A percentile compares a stretch with the other conserved stretches of the same genome.
Evolutionary conservation across 2,329 filamentous ascomycete genomes (phyloP).

Genomic region (Corynespora cassiicola): DNA sequence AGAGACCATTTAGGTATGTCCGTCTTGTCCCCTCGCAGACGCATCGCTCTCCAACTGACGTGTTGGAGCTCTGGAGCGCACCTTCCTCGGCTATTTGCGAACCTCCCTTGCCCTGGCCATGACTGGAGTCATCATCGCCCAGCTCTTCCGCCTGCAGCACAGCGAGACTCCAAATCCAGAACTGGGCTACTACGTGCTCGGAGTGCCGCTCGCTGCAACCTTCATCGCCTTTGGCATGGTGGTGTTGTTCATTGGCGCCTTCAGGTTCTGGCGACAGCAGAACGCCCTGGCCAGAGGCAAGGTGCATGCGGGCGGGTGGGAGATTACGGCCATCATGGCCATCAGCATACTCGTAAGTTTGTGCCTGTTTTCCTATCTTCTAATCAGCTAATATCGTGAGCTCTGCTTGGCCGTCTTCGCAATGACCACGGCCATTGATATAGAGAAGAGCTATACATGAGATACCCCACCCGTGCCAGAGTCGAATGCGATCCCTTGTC

Average conservation of each 20-base stretch:
- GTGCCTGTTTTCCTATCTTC: conserved; percentile 12
- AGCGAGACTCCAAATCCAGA: conserved; percentile 48
- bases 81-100: conserved; percentile 75
- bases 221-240: conserved; percentile 58
- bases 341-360: conserved; percentile 57
- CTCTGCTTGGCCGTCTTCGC: conserved; percentile 17
- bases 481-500: too few relatives aligned
- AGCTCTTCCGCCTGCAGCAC: conserved; percentile 70
- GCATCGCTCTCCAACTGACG: conserved; percentile 10
- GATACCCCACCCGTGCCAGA: too few relatives aligned
- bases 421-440: conserved; percentile 21
- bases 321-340: conserved; percentile 58
- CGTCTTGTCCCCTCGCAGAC: conserved; percentile 2
- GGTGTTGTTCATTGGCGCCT: conserved; percentile 60
- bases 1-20: conserved; percentile 64
- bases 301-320: conserved; percentile 65
- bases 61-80: conserved; percentile 71
- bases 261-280: conserved; percentile 68
- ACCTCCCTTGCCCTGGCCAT: conserved; percentile 74
- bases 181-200: conserved; percentile 67
- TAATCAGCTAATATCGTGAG: conserved; percentile 11
- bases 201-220: conserved; percentile 63
- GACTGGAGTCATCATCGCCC: conserved; percentile 69
- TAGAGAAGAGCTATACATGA: conserved; percentile 20
- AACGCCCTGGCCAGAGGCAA: conserved; percentile 64